Evolutionary conservation across 495 filamentous ascomycete genomes (phyloP).

Genomic region (Mycothermus thermophilus): DNA sequence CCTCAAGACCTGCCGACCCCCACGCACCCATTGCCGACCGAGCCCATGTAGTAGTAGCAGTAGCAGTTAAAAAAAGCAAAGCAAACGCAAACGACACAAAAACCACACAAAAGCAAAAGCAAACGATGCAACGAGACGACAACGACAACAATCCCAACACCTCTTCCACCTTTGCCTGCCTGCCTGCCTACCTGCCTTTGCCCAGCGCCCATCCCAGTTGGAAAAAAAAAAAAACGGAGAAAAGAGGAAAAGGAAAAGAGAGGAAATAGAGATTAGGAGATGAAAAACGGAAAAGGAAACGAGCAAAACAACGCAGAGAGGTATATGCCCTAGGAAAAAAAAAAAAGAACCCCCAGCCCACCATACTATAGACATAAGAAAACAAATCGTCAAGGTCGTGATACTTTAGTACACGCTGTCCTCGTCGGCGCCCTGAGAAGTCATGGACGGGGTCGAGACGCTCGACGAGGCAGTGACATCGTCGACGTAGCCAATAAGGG

Average conservation of each 20-base stretch:
- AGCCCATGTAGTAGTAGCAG: too few relatives aligned
- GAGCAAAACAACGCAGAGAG: constrained; percentile 21
- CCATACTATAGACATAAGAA: constrained; percentile 20
- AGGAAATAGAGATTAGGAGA: constrained; percentile 9
- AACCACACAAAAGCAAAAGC: too few relatives aligned
- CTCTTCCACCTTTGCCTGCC: too few relatives aligned
- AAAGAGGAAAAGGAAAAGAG: constrained; percentile 6
- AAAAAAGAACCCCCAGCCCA: constrained; percentile 14
- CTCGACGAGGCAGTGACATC: constrained; percentile 45
- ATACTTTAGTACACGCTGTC: constrained; percentile 45
- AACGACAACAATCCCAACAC: too few relatives aligned
- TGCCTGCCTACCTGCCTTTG: too few relatives aligned
- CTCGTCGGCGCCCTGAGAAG: constrained; percentile 45
- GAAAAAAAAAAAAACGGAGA: constrained; percentile 6
- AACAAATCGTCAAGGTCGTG: constrained; percentile 33
- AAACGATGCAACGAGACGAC: too few relatives aligned
- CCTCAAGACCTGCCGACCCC: too few relatives aligned
- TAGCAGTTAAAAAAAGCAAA: too few relatives aligned
- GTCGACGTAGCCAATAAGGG: constrained; percentile 86
- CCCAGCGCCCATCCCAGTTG: not conserved
- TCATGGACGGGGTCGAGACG: constrained; percentile 47
- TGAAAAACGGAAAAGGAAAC: constrained; percentile 10
- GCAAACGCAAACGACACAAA: too few relatives aligned
- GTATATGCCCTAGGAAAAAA: constrained; percentile 36
- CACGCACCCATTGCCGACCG: too few relatives aligned